Base-by-base conservation (phyloP, 139 green algal genomes). In the Trebouxia sp. region DNA sequence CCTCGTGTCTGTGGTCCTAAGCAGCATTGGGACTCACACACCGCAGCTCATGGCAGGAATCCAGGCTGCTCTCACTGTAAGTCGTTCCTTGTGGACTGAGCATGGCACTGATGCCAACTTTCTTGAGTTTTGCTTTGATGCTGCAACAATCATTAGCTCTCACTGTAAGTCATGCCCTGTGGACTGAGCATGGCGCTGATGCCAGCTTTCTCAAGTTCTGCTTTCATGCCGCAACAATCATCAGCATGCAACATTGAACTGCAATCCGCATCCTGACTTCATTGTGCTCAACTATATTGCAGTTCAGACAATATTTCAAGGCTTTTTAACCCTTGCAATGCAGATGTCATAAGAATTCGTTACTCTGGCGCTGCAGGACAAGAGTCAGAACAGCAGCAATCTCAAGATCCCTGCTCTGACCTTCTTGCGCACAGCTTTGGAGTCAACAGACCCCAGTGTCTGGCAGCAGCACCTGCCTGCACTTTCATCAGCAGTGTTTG, bases 391-490 rank as follows among this genome's bases (percentile, higher is more conserved):
- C 2, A 81, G 58, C 39, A 78, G 70, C 43, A 48, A 80, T 50
- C 84, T 97, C 32, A 98, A 98, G 88, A 95, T 99, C 38, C 91
- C 98, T 83, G 96, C 93, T 1, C 91, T 99, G n/a, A 75, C 84
- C 53, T 98, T 98, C 81, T 84, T 98, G n/a, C 84, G 89, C 20
- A 72, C 88, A 22, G 83, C 87, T 4, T 82, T 98, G 74, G 76
- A 83, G 39, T 79, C 79, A 51, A 87, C 83, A n/a, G 62, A 62
- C 0, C 82, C 92, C 1, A 76, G 85, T 3, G 74, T 85, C 7
- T 93, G 96, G 65, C 84, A 92, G 79, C 75, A 79, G 28, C 83
- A 92, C 38, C 67, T 96, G 17, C 75, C 87, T 38, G 30, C 62
- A 32, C 85, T 98, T n/a, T 55, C 88, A 2, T 24, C 70, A 14